Evolutionary conservation across 2,329 filamentous ascomycete genomes (phyloP), one percentile per base, ranked within the genome.

Genomic region (Trichoderma arundinaceum): DNA sequence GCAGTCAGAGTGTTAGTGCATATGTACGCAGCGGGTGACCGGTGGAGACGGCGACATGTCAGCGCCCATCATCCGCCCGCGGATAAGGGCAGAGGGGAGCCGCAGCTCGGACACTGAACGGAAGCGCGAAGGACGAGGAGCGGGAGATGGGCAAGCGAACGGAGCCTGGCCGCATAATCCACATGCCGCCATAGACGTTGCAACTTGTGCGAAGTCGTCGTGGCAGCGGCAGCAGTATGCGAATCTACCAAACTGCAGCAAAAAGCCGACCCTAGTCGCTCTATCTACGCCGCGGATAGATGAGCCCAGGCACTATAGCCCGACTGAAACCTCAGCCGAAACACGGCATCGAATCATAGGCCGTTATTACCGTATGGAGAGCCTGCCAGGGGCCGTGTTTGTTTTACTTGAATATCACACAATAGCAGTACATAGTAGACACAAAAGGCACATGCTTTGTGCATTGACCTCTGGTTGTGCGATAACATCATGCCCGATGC

Each of bases 301-400:
- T 53, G 49, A 35, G 39, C 39, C 39, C 19, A n/a, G 46, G 59
- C 19, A 28, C 22, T 28, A 62, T 44, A 38, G 49, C 17, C 44
- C 28, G 22, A 51, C 59, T 63, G 59, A 63, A 63, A 53, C 59
- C 8, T 53, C 59, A 54, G 49, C 59, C 49, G 39, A 54, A 63
- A 54, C 48, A 33, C 15, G 1, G 35, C n/a, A 22, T 22, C 22
- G 58, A 61, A 33, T 51, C 57, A 51, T 41, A 49, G 33, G 19
- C 13, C 15, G 44, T n/a, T 28, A 51, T 41, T 51, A 13, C 1
- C 22, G 12, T 10, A n/a, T 19, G 33, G 57, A 28, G 8, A 38
- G 13, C 17, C 12, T 33, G 43, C 17, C 39, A 13, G 43, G 56
- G 56, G 43, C 43, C 22, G 22, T 28, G 22, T 49, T 19, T 33